These are phyloP conservation scores for Neurospora discreta DNA, from an alignment of 495 filamentous ascomycete species.

Conservation along the genomic window DNA sequence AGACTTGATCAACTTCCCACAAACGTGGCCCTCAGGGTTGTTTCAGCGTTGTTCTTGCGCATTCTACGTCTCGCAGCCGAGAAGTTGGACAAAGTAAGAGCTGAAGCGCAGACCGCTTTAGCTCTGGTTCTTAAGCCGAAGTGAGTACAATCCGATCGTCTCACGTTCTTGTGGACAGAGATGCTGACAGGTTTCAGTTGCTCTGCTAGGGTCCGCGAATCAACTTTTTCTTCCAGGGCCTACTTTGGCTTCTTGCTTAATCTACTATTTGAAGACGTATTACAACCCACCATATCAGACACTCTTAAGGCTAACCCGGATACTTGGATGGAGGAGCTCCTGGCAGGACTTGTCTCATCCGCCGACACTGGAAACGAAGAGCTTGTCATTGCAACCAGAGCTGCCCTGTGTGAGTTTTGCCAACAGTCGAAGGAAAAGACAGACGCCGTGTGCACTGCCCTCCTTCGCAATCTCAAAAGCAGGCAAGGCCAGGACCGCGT, in stretches of 20 bases:
- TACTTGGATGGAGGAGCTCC: conserved; percentile 35
- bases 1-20: conserved; percentile 6
- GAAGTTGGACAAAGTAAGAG: conserved; percentile 78
- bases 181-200: conserved; percentile 14
- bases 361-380: conserved; percentile 77
- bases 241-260: conserved; percentile 43
- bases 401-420: conserved; percentile 49
- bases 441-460: conserved; percentile 21
- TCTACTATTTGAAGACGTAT: conserved; percentile 20
- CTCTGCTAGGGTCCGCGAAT: conserved; percentile 13
- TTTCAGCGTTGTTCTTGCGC: conserved; percentile 25
- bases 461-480: conserved; percentile 25
- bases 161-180: not conserved
- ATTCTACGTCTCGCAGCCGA: conserved; percentile 67
- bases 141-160: conserved; percentile 14
- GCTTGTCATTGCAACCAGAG: conserved; percentile 60
- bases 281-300: conserved; percentile 13
- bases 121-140: conserved; percentile 21
- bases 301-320: conserved; percentile 4
- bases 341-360: conserved; percentile 71
- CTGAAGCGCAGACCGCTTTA: conserved; percentile 47
- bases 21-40: conserved; percentile 2
- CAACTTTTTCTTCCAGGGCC: conserved; percentile 36
- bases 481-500: conserved; percentile 52
- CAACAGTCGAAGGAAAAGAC: conserved; percentile 21